A percentile compares a stretch with the other conserved stretches of the same genome.
Evolutionary conservation across 78 protist species (phyloP).

Genomic region (Pigoraptor vietnamica): DNA sequence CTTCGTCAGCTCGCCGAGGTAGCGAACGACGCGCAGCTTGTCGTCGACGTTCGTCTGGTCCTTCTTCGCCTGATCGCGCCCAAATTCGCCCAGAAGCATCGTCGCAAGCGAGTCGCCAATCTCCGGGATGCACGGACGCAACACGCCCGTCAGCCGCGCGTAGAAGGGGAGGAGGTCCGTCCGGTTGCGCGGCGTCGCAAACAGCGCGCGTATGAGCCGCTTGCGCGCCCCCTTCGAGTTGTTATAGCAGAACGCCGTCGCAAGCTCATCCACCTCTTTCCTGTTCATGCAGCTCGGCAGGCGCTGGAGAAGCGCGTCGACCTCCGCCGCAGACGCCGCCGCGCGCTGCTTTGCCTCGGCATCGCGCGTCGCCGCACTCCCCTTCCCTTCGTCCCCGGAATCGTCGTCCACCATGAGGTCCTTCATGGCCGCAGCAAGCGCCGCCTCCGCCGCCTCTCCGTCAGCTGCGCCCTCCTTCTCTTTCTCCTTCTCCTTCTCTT

Average conservation of each 20-base stretch:
- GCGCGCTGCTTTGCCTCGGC: not conserved
- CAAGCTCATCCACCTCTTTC: not conserved
- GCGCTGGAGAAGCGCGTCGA: not conserved
- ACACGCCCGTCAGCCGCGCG: slow-evolving; percentile 18
- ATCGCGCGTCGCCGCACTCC: not conserved
- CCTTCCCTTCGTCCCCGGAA: not conserved
- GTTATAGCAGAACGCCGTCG: slow-evolving; percentile 15
- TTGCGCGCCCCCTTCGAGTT: slow-evolving; percentile 15
- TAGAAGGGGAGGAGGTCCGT: slow-evolving; percentile 28
- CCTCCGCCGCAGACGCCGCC: not conserved
- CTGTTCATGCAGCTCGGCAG: not conserved
- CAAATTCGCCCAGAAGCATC: slow-evolving; percentile 6
- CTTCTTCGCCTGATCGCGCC: not conserved
- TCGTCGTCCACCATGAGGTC: not conserved
- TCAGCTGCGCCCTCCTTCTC: not conserved
- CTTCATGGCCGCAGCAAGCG: not conserved
- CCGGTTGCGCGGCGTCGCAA: not conserved
- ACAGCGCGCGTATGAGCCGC: not conserved
- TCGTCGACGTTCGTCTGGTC: slow-evolving; percentile 17
- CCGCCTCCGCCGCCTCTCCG: not conserved
- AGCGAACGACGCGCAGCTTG: not conserved
- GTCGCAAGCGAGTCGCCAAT: not conserved
- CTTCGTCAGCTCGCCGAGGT: slow-evolving; percentile 65
- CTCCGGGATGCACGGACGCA: slow-evolving; percentile 9
- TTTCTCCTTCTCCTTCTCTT: not conserved